Percentiles rank a stretch among this genome's conserved stretches.
Conservation (phyloP, 768 basidiomycete species). For the Suillus spraguei region DNA sequence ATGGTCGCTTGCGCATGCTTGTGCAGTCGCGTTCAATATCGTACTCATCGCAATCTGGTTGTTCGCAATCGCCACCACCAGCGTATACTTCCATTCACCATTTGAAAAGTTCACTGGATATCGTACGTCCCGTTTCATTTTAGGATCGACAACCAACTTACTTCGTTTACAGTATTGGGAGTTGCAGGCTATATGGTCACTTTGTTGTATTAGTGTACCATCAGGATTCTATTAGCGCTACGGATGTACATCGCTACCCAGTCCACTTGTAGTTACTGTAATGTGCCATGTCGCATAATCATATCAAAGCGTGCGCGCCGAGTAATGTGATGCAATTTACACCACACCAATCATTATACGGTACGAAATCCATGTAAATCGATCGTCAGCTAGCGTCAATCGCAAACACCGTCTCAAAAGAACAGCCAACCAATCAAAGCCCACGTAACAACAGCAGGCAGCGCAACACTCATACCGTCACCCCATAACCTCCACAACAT, state of each 20-base stretch:
- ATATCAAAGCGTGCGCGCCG: background rate
- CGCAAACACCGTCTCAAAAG: constrained; percentile 20
- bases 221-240: background rate
- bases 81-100: constrained; percentile 89
- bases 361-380: background rate
- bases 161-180: constrained; percentile 38
- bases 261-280: background rate
- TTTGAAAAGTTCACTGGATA: constrained; percentile 87
- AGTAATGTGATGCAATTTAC: background rate
- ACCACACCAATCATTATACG: background rate
- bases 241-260: background rate
- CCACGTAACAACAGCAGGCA: constrained; percentile 31
- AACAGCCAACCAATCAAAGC: constrained; percentile 30
- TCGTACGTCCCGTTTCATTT: constrained; percentile 48
- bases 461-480: constrained; percentile 38
- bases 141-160: background rate
- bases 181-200: constrained; percentile 38
- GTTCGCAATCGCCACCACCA: constrained; percentile 77
- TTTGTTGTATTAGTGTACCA: constrained; percentile 18
- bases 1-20: constrained; percentile 48
- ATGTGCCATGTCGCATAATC: background rate
- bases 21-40: constrained; percentile 49
- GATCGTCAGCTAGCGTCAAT: background rate
- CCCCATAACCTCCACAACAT: constrained; percentile 37
- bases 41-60: constrained; percentile 65